Conservation (phyloP, 495 filamentous ascomycete genomes). For the Margaritispora aquatica region DNA sequence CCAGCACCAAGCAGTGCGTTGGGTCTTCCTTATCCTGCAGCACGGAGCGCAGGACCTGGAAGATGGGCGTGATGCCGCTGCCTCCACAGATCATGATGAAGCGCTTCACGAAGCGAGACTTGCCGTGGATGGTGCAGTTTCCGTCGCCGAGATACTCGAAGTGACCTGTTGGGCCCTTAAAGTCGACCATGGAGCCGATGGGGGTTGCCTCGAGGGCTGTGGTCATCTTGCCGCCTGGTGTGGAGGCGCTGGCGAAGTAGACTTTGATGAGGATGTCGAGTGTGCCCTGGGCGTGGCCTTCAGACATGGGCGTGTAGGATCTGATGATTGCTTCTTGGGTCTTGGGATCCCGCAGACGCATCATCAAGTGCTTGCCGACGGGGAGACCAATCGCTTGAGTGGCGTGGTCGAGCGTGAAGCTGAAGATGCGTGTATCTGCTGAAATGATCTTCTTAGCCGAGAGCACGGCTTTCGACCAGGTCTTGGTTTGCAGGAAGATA, state of each 20-base stretch:
- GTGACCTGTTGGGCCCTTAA: slow-evolving; percentile 88
- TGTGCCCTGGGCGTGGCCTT: slow-evolving; percentile 50
- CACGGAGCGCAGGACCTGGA: slow-evolving; percentile 77
- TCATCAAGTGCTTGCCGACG: slow-evolving; percentile 83
- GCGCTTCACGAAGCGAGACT: slow-evolving; percentile 49
- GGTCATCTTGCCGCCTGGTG: slow-evolving; percentile 80
- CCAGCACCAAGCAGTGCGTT: slow-evolving; percentile 63
- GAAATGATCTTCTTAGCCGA: slow-evolving; percentile 60
- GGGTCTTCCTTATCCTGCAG: slow-evolving; percentile 42
- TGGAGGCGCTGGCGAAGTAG: slow-evolving; percentile 56
- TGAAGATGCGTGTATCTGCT: slow-evolving; percentile 78
- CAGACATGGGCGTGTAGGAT: slow-evolving; percentile 83
- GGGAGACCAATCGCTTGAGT: slow-evolving; percentile 73
- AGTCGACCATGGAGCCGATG: slow-evolving; percentile 65
- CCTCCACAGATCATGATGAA: slow-evolving; percentile 92
- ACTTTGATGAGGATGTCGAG: slow-evolving; percentile 80
- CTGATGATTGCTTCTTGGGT: slow-evolving; percentile 71
- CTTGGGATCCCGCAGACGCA: slow-evolving; percentile 67
- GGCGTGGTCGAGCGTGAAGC: slow-evolving; percentile 69
- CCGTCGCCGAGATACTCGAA: slow-evolving; percentile 76
- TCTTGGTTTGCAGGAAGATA: slow-evolving; percentile 63
- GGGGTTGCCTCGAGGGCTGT: slow-evolving; percentile 68
- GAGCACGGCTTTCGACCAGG: slow-evolving; percentile 67
- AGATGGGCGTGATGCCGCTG: slow-evolving; percentile 87
- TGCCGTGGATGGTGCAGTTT: slow-evolving; percentile 53